A percentile compares a stretch with the other conserved stretches of the same genome.
These are phyloP conservation scores for Capsicum chinense DNA, from an alignment of 257 asterid species.

Conservation along the genomic window DNA sequence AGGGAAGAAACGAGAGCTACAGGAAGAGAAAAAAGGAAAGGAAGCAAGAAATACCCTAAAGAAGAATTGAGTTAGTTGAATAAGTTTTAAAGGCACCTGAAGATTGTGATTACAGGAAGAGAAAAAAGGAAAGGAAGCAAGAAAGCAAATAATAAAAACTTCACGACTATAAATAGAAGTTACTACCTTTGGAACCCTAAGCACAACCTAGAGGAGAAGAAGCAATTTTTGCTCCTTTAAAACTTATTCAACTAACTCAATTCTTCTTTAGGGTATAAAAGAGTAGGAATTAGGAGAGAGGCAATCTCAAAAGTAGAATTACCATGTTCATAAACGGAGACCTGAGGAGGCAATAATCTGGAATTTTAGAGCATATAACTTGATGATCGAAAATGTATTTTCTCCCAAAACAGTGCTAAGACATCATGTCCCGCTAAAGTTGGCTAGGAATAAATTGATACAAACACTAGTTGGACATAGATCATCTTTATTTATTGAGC, in stretches of 20 bases:
- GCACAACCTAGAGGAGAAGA: not conserved
- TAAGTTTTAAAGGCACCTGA: too few species aligned
- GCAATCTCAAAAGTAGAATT: not conserved
- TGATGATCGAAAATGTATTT: not conserved
- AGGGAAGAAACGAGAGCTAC: not conserved
- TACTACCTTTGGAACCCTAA: not conserved
- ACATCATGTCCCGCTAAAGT: not conserved
- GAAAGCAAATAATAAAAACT: not conserved
- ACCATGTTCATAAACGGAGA: slow-evolving; percentile 3
- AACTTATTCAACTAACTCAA: not conserved
- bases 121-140: not conserved
- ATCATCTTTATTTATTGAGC: not conserved
- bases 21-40: not conserved
- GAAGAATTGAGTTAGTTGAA: too few species aligned
- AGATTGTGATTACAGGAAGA: not conserved
- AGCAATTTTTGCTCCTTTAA: not conserved
- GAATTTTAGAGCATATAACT: not conserved
- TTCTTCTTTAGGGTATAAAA: not conserved
- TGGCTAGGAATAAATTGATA: not conserved
- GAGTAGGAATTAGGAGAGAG: not conserved
- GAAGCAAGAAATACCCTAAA: not conserved
- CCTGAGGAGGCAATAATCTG: slow-evolving; percentile 4
- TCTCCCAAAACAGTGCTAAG: not conserved
- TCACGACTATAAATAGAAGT: not conserved
- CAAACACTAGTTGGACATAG: not conserved